These are phyloP conservation scores for Aspergillus latus DNA, from an alignment of 2,329 filamentous ascomycete species.

Conservation along the genomic window DNA sequence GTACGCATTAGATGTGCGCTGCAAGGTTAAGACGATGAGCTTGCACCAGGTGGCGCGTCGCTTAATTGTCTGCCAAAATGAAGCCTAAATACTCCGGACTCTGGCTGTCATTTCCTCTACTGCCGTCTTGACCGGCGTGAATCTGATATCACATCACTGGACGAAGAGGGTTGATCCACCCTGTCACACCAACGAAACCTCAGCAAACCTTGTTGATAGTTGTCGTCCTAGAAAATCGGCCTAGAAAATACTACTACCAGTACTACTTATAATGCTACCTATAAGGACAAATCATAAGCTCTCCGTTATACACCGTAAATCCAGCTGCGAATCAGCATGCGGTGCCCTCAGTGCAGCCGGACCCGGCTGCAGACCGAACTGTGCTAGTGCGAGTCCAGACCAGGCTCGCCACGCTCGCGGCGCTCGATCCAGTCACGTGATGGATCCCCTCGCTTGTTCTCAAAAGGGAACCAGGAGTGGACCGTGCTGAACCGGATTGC, in stretches of 20 bases:
- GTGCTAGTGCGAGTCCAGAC: constrained; percentile 1
- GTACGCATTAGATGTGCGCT: background rate
- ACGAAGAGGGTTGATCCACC: constrained; percentile 5
- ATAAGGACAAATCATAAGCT: background rate
- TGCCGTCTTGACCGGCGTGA: background rate
- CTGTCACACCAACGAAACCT: background rate
- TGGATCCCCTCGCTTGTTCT: constrained; percentile 2
- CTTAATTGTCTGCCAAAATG: background rate
- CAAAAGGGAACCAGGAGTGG: constrained; percentile 3
- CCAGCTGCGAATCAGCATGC: background rate
- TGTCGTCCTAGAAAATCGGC: background rate
- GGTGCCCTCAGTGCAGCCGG: background rate
- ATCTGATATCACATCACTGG: background rate
- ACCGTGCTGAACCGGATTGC: constrained; percentile 9
- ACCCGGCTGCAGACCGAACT: background rate
- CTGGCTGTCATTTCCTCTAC: background rate
- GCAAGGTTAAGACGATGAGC: background rate
- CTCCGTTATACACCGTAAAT: background rate
- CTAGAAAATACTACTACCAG: too few species aligned
- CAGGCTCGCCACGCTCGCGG: background rate
- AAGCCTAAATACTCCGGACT: constrained; percentile 2
- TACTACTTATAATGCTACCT: too few species aligned
- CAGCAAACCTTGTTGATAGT: background rate
- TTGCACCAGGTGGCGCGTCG: background rate
- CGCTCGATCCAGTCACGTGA: background rate